phyloP scores from a whole-genome alignment of 352 stramenopile species.

The Phytophthora capsici region DNA sequence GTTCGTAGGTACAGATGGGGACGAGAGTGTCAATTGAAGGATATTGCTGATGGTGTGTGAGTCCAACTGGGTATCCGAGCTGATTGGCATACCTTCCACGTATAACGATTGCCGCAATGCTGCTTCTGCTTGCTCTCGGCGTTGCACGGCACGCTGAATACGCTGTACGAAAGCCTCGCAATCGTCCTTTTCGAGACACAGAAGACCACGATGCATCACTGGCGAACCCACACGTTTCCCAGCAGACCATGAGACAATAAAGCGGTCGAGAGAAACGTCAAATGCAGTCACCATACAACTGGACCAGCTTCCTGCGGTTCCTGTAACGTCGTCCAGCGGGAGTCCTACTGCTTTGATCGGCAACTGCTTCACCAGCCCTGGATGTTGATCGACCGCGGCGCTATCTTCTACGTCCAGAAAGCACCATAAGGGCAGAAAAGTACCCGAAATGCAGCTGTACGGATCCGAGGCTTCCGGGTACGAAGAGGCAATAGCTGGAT shows the following conservation, averaged over 20 bases:
- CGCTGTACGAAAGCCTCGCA: conserved; percentile 52
- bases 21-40: conserved; percentile 69
- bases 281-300: conserved; percentile 78
- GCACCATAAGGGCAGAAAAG: conserved; percentile 78
- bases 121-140: conserved; percentile 66
- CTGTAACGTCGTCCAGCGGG: conserved; percentile 61
- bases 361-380: conserved; percentile 33
- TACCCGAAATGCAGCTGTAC: conserved; percentile 42
- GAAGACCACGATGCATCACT: conserved; percentile 61
- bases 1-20: conserved; percentile 54
- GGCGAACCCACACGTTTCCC: conserved; percentile 76
- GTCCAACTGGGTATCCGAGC: conserved; percentile 68
- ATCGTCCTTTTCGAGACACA: conserved; percentile 72
- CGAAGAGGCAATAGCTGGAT: conserved; percentile 42
- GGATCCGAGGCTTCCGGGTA: conserved; percentile 14
- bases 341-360: conserved; percentile 73
- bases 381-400: conserved; percentile 2
- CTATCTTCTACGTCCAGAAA: conserved; percentile 60
- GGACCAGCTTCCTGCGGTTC: conserved; percentile 72
- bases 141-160: conserved; percentile 47
- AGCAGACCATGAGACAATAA: conserved; percentile 78
- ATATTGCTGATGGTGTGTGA: conserved; percentile 78
- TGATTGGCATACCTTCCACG: conserved; percentile 81
- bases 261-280: conserved; percentile 50
- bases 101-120: conserved; percentile 69